Evolutionary conservation across 352 stramenopile genomes (phyloP), one percentile per base, ranked within the genome.

Genomic region (Phytopythium vexans): DNA sequence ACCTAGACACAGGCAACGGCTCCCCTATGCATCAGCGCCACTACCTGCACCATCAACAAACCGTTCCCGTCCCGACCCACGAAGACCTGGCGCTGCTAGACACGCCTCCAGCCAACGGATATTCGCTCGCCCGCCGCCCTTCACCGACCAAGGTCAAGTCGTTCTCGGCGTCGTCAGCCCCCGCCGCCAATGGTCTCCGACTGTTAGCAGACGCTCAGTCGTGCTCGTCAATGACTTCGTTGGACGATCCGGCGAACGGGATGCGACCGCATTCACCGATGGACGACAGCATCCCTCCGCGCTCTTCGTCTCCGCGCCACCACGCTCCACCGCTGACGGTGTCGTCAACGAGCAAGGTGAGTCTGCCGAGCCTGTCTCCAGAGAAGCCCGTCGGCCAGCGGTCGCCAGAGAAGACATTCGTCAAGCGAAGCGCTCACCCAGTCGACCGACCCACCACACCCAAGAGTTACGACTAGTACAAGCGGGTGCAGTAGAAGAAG

Each of bases 351-450:
- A 56, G 65, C 21, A 72, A 77, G 38, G 60, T 81, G 52, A 71
- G 56, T 60, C 70, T 87, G 8, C 76, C 76, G 41, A 82, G 73
- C 46, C 64, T 87, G 36, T 87, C 76, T 16, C 76, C 76, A 0
- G 76, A 86, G 31, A 86, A 84, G 38, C 70, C 65, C 8, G 34
- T 31, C 6, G 64, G 62, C 12, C 55, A 62, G 9, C 62, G 72
- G 12, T 76, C 75, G 6, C 75, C 72, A 0, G 75, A 83, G 40
- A 68, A 58, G 44, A 56, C 56, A 21, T 65, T 72, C 44, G 46
- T 62, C 21, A 71, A 77, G 52, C 65, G 62, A 6, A 37, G 46
- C 41, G 37, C 45, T 32, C 37, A 62, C 10, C 46, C 21, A 12
- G 54, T 54, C 0, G 60, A 67, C 34, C 64, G 63, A 10, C 51